Evolutionary conservation across 2,329 filamentous ascomycete species (phyloP).

Genomic region (Cladosporium colombiae): DNA sequence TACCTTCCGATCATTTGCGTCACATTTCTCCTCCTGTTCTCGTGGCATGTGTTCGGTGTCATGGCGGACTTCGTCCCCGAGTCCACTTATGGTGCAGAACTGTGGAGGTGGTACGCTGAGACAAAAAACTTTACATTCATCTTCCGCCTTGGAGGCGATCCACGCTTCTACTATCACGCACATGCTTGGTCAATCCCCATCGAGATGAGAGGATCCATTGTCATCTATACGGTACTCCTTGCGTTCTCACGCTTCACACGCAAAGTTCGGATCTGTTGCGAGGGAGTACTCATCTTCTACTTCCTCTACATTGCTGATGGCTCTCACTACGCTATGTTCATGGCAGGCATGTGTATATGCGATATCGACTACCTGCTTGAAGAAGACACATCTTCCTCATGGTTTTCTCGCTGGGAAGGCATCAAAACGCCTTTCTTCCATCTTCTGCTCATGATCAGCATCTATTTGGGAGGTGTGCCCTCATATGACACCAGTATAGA

Average conservation of each 20-base stretch:
- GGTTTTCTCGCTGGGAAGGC: conserved; percentile 49
- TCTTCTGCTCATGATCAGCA: conserved; percentile 52
- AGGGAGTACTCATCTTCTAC: conserved; percentile 59
- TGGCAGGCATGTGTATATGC: conserved; percentile 62
- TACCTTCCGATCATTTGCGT: conserved; percentile 56
- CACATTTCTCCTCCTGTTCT: conserved; percentile 55
- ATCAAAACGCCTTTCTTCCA: conserved; percentile 56
- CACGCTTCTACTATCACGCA: conserved; percentile 60
- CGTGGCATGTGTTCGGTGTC: conserved; percentile 56
- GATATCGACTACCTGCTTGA: conserved; percentile 39
- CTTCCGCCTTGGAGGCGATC: conserved; percentile 59
- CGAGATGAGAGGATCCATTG: conserved; percentile 64
- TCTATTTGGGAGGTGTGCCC: conserved; percentile 64
- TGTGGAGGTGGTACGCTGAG: conserved; percentile 56
- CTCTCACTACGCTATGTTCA: conserved; percentile 62
- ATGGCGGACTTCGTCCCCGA: conserved; percentile 34
- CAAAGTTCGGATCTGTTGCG: conserved; percentile 52
- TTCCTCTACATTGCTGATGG: conserved; percentile 70
- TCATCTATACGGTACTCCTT: conserved; percentile 59
- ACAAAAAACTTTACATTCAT: conserved; percentile 70
- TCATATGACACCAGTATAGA: conserved; percentile 53
- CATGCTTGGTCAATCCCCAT: conserved; percentile 66
- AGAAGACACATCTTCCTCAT: conserved; percentile 20
- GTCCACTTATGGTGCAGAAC: conserved; percentile 49
- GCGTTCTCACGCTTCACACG: conserved; percentile 59